Evolutionary conservation across 495 filamentous ascomycete species (phyloP), one percentile per base, ranked within the genome.

Genomic region (Aspergillus heteromorphus): DNA sequence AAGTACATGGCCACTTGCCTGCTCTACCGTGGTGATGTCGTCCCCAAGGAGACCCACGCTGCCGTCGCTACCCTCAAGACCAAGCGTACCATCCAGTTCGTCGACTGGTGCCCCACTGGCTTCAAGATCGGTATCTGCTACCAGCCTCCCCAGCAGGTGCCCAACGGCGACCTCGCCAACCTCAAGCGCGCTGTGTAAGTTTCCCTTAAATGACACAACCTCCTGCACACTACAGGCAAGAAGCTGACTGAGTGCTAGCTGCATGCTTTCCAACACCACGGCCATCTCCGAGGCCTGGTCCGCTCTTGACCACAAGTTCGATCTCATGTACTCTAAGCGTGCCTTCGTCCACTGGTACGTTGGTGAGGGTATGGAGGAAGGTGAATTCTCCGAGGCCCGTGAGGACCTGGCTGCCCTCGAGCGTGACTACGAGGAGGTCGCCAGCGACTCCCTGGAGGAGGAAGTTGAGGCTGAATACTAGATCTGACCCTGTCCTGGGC

Each of bases 121-220:
- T 97, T 97, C 87, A 98, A 98, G 87, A 87, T 98, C 64, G 93
- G 93, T 79, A 98, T 98, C 82, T 96, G 91, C 87, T 97, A 90
- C 83, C 92, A 98, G 80, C 89, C 92, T 54, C 93, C 93, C 58
- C 83, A 92, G 79, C 86, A 85, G 75, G 91, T 96, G 48, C 93
- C 93, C 69, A 95, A 95, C 77, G 91, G 95, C 61, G 93, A 97
- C 71, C 81, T 98, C 54, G 93, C 95, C 69, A 91, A 95, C 78
- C 90, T 96, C 70, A 90, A 91, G 83, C 93, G 93, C 66, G 93
- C 93, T 69, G 92, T 97, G 85, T 91, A 91, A 72, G 88, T 88
- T 58, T 27, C 43, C 7, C 9, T 21, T 20, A 18, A 13, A 9
- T 27, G 7, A 17, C 41, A n/a, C n/a, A n/a, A n/a, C n/a, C n/a